A percentile compares a stretch with the other conserved stretches of the same genome.
These are phyloP conservation scores for Wickerhamomyces sp. DNA, from an alignment of 1,139 yeast genomes.

Conservation along the genomic window DNA sequence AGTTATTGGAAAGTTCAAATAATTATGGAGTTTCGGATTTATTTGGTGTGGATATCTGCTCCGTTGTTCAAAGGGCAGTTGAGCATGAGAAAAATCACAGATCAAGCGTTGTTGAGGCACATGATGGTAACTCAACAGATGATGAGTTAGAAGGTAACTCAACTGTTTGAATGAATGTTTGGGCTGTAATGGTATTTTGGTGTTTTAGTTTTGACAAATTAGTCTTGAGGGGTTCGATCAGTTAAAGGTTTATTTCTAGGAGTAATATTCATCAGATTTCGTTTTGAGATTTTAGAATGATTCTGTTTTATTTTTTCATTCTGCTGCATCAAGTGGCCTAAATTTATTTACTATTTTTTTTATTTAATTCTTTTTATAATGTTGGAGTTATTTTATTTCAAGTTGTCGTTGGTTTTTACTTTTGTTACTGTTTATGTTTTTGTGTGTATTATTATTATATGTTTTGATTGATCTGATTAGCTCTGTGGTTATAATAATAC, in stretches of 20 bases:
- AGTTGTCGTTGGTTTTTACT: no score
- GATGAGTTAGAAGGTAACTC: slow-evolving; percentile 8
- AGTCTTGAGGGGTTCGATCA: no score
- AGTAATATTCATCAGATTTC: no score
- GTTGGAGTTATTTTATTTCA: no score
- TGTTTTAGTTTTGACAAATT: no score
- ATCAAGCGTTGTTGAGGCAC: slow-evolving; percentile 1
- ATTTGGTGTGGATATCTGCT: slow-evolving; percentile 54
- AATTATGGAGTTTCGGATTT: slow-evolving; percentile 30
- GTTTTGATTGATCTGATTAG: no score
- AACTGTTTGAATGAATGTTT: slow-evolving; percentile 1
- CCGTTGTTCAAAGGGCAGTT: slow-evolving; percentile 52
- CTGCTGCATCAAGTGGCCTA: no score
- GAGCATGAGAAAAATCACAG: slow-evolving; percentile 23
- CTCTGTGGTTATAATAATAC: no score
- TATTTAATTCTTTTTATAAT: not conserved
- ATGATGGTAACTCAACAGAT: slow-evolving; percentile 6
- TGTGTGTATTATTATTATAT: not conserved
- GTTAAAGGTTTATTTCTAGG: no score
- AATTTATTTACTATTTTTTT: not conserved
- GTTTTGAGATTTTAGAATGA: no score
- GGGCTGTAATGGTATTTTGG: not conserved
- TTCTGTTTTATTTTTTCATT: no score
- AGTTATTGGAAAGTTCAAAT: slow-evolving; percentile 16
- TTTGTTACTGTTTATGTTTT: not conserved